Evolutionary conservation across 768 basidiomycete species (phyloP).

Genomic region (Tylopilus felleus): DNA sequence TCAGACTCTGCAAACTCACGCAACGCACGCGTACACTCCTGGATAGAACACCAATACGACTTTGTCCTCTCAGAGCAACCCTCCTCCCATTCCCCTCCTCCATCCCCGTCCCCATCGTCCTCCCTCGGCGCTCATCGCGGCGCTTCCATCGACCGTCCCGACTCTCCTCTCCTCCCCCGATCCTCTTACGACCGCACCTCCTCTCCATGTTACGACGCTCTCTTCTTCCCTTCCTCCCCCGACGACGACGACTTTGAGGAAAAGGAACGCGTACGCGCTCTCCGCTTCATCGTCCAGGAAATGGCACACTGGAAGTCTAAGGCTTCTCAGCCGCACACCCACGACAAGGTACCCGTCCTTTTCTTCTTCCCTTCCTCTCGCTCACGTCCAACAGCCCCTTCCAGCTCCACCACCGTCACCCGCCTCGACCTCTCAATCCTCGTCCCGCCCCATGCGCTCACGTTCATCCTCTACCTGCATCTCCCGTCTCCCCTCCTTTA

Average conservation of each 20-base stretch:
- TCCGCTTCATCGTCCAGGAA: conserved; percentile 36
- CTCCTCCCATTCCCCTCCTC: conserved; percentile 10
- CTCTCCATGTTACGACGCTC: conserved; percentile 30
- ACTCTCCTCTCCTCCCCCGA: conserved; percentile 31
- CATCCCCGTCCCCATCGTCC: conserved; percentile 32
- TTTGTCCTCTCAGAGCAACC: conserved; percentile 30
- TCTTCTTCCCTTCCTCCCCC: conserved; percentile 29
- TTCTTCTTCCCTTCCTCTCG: not conserved
- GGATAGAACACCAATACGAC: conserved; percentile 37
- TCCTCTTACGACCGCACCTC: conserved; percentile 20
- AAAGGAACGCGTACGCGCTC: conserved; percentile 32
- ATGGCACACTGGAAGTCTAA: conserved; percentile 30
- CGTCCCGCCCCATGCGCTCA: conserved; percentile 28
- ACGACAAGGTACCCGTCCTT: conserved; percentile 11
- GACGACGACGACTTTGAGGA: conserved; percentile 22
- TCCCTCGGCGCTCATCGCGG: conserved; percentile 29
- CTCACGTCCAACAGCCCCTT: conserved; percentile 14
- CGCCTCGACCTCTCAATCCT: conserved; percentile 26
- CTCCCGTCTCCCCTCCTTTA: conserved; percentile 32
- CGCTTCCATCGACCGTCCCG: conserved; percentile 23
- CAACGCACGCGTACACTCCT: conserved; percentile 32
- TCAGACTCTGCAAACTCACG: conserved; percentile 20
- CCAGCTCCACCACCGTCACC: conserved; percentile 28
- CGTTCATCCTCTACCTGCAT: conserved; percentile 31
- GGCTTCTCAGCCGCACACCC: not conserved